phyloP scores from a whole-genome alignment of 805 yeast genomes.

The Torulaspora franciscae region DNA sequence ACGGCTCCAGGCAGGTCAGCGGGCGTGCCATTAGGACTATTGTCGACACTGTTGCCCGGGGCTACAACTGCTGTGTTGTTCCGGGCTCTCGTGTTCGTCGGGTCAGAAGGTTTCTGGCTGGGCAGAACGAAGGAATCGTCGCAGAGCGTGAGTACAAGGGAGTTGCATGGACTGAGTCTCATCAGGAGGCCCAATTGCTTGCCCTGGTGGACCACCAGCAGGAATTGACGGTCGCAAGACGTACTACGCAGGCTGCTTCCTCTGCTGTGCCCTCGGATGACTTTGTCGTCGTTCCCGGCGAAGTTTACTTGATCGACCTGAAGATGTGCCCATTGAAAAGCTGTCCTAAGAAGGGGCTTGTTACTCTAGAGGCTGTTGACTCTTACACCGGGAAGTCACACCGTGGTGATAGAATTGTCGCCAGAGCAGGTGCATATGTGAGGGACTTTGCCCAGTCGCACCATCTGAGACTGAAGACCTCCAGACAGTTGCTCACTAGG shows the following conservation, averaged over 20 bases:
- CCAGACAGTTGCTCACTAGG: constrained; percentile 63
- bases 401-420: constrained; percentile 46
- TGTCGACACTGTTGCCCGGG: constrained; percentile 82
- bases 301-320: constrained; percentile 80
- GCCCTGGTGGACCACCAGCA: constrained; percentile 13
- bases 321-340: constrained; percentile 65
- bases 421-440: constrained; percentile 67
- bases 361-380: constrained; percentile 64
- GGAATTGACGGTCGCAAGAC: constrained; percentile 40
- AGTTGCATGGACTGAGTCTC: constrained; percentile 79
- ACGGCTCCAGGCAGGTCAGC: constrained; percentile 41
- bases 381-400: constrained; percentile 59
- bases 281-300: constrained; percentile 69
- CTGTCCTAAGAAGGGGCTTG: constrained; percentile 54
- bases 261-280: constrained; percentile 75
- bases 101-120: constrained; percentile 87
- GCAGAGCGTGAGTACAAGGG: constrained; percentile 92
- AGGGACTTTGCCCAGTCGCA: constrained; percentile 85
- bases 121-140: constrained; percentile 89
- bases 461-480: constrained; percentile 65
- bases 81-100: constrained; percentile 94
- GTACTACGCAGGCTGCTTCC: constrained; percentile 37
- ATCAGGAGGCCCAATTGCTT: constrained; percentile 59
- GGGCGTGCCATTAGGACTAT: constrained; percentile 67
- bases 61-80: constrained; percentile 76